Base-by-base conservation (phyloP, 179 eudicot genomes). In the Spergularia azorica region DNA sequence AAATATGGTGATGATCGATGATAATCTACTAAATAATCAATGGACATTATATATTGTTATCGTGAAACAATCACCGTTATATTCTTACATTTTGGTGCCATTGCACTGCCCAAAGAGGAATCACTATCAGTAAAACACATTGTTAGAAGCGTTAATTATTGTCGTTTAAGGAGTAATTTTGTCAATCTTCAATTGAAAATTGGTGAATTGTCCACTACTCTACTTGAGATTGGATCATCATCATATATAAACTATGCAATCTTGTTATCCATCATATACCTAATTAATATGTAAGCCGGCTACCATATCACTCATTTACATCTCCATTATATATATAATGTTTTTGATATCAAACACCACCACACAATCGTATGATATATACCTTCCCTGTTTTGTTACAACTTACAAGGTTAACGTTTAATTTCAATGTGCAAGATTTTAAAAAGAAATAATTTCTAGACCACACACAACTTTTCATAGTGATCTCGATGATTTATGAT, bases 191-290 rank as follows among this genome's bases (percentile, higher is more conserved):
- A 43, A 50, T 65, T 38, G 15, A 48, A 32, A 51, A 72, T 61
- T 26, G 39, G 26, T 62, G 63, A 26, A 26, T 26, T 26, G 75
- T 55, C 26, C 10, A 57, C n/a, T 73, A 14, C 18, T 15, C 36
- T 63, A 72, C 55, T 36, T 39, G 7, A 71, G 48, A 65, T 76
- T 72, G 59, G 73, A 81, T 72, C 43, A 73, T 64, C 76, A 66
- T 55, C 48, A 9, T 52, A 55, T 50, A n/a, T n/a, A n/a, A n/a
- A 46, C 8, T 36, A 60, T 54, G 50, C 38, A 76, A 17, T 32
- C 12, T 76, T 58, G 20, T 50, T 72, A 59, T 51, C 41, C 48
- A 6, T 6, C 5, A 43, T 43, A 38, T 81, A 70, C 32, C 32
- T 26, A 26, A 26, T 26, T 26, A 26, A 26, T 26, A 26, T 26